These are phyloP conservation scores for Aspergillus nanangensis DNA, from an alignment of 495 filamentous ascomycete species.

Conservation along the genomic window DNA sequence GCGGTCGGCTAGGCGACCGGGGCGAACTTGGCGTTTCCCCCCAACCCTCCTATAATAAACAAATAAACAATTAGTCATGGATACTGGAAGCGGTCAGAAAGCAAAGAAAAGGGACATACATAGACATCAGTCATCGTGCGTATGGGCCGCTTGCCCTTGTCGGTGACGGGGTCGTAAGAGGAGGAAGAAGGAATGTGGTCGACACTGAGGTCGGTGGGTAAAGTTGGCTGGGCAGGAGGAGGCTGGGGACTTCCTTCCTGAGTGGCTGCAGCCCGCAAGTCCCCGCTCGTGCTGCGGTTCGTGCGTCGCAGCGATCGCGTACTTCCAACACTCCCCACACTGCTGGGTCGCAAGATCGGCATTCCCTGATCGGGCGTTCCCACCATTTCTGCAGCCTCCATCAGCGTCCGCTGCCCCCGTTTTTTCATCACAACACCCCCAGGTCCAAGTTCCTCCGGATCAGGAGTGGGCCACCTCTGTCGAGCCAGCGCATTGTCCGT, in stretches of 20 bases:
- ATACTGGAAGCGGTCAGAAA: constrained; percentile 14
- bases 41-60: constrained; percentile 75
- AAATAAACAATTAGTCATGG: background rate
- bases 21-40: constrained; percentile 90
- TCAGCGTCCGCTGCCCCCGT: background rate
- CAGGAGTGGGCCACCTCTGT: constrained; percentile 46
- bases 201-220: constrained; percentile 30
- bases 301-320: constrained; percentile 63
- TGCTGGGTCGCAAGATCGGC: constrained; percentile 31
- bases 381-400: constrained; percentile 7
- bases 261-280: constrained; percentile 62
- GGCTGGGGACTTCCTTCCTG: constrained; percentile 13
- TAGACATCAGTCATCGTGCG: constrained; percentile 90
- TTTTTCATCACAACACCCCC: constrained; percentile 7
- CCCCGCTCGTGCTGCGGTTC: constrained; percentile 71
- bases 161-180: constrained; percentile 69
- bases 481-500: constrained; percentile 49
- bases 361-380: constrained; percentile 32
- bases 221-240: constrained; percentile 10
- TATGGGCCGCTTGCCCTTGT: constrained; percentile 79
- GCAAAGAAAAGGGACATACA: constrained; percentile 58
- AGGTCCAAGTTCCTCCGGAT: constrained; percentile 28
- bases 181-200: constrained; percentile 53
- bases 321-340: constrained; percentile 20
- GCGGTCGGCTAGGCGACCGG: constrained; percentile 89